Conservation (phyloP, 257 asterid species). For the Solanum pennellii region DNA sequence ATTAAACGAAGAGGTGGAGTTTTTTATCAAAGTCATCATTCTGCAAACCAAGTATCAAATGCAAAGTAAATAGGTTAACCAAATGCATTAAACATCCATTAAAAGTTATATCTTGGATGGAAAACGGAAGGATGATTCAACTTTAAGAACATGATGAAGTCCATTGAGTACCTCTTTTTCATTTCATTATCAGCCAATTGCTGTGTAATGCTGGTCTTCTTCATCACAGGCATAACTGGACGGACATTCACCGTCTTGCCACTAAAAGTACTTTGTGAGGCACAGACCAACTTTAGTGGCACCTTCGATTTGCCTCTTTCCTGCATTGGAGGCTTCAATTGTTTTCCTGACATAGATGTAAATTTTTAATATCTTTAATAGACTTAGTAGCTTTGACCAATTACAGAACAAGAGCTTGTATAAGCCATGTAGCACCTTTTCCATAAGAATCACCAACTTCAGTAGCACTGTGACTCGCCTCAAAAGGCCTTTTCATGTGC, state of each 20-base stretch:
- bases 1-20: constrained; percentile 20
- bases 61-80: background rate
- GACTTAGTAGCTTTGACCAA: constrained; percentile 1
- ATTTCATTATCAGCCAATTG: constrained; percentile 20
- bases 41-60: constrained; percentile 22
- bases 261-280: constrained; percentile 5
- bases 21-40: constrained; percentile 24
- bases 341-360: constrained; percentile 2
- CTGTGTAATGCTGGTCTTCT: background rate
- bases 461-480: background rate
- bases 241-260: background rate
- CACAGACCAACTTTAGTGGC: constrained; percentile 4
- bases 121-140: constrained; percentile 1
- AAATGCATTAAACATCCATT: background rate
- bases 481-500: constrained; percentile 6
- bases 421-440: constrained; percentile 6
- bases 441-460: constrained; percentile 9
- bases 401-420: constrained; percentile 5
- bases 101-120: background rate
- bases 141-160: constrained; percentile 3
- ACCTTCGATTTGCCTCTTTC: constrained; percentile 8
- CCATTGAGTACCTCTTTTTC: constrained; percentile 31
- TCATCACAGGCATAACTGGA: background rate
- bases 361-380: constrained; percentile 10
- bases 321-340: constrained; percentile 16